phyloP scores from a whole-genome alignment of 768 basidiomycete species.

The Vararia minispora region DNA sequence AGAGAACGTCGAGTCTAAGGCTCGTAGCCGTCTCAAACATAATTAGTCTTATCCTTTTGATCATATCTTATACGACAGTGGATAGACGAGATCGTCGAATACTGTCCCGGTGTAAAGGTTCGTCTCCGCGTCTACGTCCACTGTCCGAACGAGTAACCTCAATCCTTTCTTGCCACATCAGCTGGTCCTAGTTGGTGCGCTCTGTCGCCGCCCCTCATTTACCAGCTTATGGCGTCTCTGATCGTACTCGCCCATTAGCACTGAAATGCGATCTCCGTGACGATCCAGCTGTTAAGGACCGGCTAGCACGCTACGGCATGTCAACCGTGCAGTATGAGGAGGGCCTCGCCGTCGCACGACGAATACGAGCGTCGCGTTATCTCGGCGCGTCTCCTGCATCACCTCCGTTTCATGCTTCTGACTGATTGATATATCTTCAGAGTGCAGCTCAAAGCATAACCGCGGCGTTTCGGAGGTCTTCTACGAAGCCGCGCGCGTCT shows the following conservation, averaged over 20 bases:
- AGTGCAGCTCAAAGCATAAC: slow-evolving; percentile 97
- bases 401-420: background rate
- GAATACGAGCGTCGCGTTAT: slow-evolving; percentile 89
- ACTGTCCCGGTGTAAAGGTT: slow-evolving; percentile 93
- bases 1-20: slow-evolving; percentile 94
- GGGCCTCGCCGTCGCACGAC: slow-evolving; percentile 75
- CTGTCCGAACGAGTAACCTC: slow-evolving; percentile 8
- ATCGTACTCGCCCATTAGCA: slow-evolving; percentile 35
- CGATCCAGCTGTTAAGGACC: slow-evolving; percentile 60
- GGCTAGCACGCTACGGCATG: slow-evolving; percentile 56
- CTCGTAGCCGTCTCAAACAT: no score
- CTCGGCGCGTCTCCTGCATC: slow-evolving; percentile 45
- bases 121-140: slow-evolving; percentile 14
- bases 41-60: background rate
- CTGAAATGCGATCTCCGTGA: slow-evolving; percentile 94
- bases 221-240: no score
- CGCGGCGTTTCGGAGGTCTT: slow-evolving; percentile 92
- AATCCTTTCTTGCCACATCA: slow-evolving; percentile 17
- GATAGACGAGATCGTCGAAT: slow-evolving; percentile 86
- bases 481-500: slow-evolving; percentile 81
- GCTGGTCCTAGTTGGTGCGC: slow-evolving; percentile 83
- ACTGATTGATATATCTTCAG: slow-evolving; percentile 27
- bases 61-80: slow-evolving; percentile 39
- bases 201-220: slow-evolving; percentile 6
- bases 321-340: slow-evolving; percentile 87